phyloP scores from a whole-genome alignment of 805 yeast genomes.

The Yamadazyma endophytica region DNA sequence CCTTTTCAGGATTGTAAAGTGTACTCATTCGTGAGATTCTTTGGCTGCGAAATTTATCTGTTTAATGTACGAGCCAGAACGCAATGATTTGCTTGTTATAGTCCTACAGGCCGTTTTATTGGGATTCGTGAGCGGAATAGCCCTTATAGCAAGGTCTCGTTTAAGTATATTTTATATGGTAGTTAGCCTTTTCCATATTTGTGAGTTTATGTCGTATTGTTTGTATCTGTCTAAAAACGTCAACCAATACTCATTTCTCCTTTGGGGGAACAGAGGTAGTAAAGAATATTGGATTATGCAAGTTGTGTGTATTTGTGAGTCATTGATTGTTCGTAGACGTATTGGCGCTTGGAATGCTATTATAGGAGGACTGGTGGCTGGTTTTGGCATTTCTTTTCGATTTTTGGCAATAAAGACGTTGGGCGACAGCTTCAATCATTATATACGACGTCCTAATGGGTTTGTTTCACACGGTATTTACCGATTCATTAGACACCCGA shows the following conservation, averaged over 20 bases:
- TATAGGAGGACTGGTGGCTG: constrained; percentile 14
- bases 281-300: constrained; percentile 27
- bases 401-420: constrained; percentile 27
- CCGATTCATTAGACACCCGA: constrained; percentile 29
- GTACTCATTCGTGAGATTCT: neutral
- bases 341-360: neutral
- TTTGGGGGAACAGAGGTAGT: constrained; percentile 34
- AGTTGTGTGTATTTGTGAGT: constrained; percentile 16
- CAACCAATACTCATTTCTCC: constrained; percentile 25
- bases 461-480: constrained; percentile 33
- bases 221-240: constrained; percentile 22
- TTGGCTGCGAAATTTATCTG: neutral
- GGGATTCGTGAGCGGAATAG: constrained; percentile 17
- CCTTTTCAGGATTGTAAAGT: constrained; percentile 25
- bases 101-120: too few species aligned
- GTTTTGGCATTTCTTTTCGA: constrained; percentile 23
- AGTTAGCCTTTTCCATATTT: constrained; percentile 6
- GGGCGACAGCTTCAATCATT: constrained; percentile 33
- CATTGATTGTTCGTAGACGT: neutral
- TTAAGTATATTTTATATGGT: neutral
- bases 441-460: constrained; percentile 17
- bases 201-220: constrained; percentile 25
- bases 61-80: constrained; percentile 1
- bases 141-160: too few species aligned
- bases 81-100: constrained; percentile 1